phyloP scores from a whole-genome alignment of 495 filamentous ascomycete species.

The Neurospora sp. region DNA sequence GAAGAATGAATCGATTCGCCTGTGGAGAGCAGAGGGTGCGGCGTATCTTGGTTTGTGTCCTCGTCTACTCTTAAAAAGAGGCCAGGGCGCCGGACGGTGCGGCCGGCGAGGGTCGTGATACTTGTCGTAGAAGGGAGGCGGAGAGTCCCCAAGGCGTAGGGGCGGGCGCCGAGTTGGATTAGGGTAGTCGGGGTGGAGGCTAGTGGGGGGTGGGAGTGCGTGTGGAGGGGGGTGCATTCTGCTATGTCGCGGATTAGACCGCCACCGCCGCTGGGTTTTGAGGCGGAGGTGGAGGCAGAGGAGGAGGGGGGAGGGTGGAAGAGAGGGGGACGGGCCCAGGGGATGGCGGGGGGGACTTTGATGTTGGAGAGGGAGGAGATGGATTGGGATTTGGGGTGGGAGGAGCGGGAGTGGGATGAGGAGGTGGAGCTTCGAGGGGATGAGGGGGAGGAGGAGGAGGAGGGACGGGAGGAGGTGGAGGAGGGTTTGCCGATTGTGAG shows the following conservation, averaged over 20 bases:
- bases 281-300: background rate
- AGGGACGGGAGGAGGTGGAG: constrained; percentile 1
- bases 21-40: constrained; percentile 19
- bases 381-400: background rate
- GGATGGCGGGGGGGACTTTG: background rate
- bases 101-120: constrained; percentile 16
- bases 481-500: constrained; percentile 1
- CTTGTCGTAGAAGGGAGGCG: constrained; percentile 15
- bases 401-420: background rate
- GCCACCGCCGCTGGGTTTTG: background rate
- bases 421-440: background rate
- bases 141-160: constrained; percentile 17
- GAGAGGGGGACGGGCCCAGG: background rate
- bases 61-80: constrained; percentile 19
- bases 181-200: background rate
- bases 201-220: background rate
- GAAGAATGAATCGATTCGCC: constrained; percentile 18
- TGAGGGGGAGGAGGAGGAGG: background rate
- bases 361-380: background rate
- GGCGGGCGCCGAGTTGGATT: constrained; percentile 13
- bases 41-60: constrained; percentile 22
- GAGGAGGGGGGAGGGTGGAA: background rate
- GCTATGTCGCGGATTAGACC: background rate
- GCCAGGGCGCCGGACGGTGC: constrained; percentile 20
- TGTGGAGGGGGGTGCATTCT: background rate